Conservation (phyloP, 1,284 basidiomycete species). For the Irpex sp. region DNA sequence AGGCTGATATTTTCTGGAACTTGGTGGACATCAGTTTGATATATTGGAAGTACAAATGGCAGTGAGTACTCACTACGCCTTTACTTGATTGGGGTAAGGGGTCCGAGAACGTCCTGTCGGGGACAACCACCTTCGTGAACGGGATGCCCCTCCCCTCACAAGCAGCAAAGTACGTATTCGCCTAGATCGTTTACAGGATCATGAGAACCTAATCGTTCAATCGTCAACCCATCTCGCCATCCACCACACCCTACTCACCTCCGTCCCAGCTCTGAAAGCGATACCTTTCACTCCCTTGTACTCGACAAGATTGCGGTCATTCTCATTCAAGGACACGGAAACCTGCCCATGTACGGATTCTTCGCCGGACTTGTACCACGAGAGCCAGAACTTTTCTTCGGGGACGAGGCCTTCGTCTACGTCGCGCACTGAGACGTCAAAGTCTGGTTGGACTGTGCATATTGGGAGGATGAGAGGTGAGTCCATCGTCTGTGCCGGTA, state of each 20-base stretch:
- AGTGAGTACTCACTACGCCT: conserved; percentile 30
- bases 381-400: conserved; percentile 67
- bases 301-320: conserved; percentile 43
- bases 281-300: conserved; percentile 38
- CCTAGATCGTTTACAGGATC: conserved; percentile 18
- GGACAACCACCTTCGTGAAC: conserved; percentile 40
- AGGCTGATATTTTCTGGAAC: conserved; percentile 49
- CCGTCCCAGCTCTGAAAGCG: conserved; percentile 26
- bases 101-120: conserved; percentile 44
- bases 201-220: conserved; percentile 24
- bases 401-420: conserved; percentile 52
- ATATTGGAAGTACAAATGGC: not conserved
- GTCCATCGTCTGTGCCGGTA: conserved; percentile 1
- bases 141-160: conserved; percentile 38
- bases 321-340: conserved; percentile 46
- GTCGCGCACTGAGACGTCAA: conserved; percentile 55
- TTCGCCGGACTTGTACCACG: conserved; percentile 55
- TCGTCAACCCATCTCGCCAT: not conserved
- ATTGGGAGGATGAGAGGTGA: conserved; percentile 39
- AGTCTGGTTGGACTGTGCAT: conserved; percentile 61
- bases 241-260: conserved; percentile 24
- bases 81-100: conserved; percentile 35
- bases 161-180: conserved; percentile 12
- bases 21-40: conserved; percentile 4
- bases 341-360: conserved; percentile 61